A percentile compares a stretch with the other conserved stretches of the same genome.
Conservation (phyloP, 2,329 filamentous ascomycete species). For the Calonectria hawksworthii region DNA sequence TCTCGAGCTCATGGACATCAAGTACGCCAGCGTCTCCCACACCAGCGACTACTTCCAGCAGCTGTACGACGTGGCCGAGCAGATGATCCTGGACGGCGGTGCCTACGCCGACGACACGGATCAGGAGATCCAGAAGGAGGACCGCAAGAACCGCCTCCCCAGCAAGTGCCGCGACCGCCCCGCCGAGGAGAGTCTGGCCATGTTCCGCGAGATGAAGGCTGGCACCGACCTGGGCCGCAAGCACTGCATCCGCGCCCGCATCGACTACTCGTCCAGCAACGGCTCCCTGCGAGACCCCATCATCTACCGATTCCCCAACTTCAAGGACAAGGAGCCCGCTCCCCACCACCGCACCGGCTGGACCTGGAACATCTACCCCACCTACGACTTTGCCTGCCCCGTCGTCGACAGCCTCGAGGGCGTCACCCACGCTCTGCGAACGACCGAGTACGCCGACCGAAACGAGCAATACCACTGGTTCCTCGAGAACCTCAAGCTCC, state of each 20-base stretch:
- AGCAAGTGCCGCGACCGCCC: conserved; percentile 84
- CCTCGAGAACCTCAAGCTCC: conserved; percentile 79
- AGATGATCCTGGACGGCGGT: conserved; percentile 87
- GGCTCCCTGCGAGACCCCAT: conserved; percentile 97
- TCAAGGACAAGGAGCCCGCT: conserved; percentile 58
- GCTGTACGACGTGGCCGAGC: conserved; percentile 87
- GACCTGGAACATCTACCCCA: conserved; percentile 89
- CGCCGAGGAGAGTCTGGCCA: conserved; percentile 86
- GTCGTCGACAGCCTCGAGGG: conserved; percentile 86
- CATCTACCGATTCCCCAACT: conserved; percentile 91
- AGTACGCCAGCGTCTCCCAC: conserved; percentile 87
- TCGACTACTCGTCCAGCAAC: conserved; percentile 92
- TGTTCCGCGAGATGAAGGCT: conserved; percentile 94
- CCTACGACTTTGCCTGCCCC: conserved; percentile 89
- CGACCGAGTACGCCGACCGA: conserved; percentile 89
- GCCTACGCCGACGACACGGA: conserved; percentile 97
- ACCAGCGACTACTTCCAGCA: conserved; percentile 97
- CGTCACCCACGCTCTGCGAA: conserved; percentile 85
- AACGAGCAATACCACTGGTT: conserved; percentile 93
- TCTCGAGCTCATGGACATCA: conserved; percentile 90
- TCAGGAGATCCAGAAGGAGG: conserved; percentile 86
- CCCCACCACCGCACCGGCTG: conserved; percentile 83
- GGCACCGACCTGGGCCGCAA: conserved; percentile 82
- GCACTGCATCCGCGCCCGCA: conserved; percentile 96
- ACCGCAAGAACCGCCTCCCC: conserved; percentile 87